These are phyloP conservation scores for Singerocomus rubriflavus DNA, from an alignment of 1,284 basidiomycete genomes.

Conservation along the genomic window DNA sequence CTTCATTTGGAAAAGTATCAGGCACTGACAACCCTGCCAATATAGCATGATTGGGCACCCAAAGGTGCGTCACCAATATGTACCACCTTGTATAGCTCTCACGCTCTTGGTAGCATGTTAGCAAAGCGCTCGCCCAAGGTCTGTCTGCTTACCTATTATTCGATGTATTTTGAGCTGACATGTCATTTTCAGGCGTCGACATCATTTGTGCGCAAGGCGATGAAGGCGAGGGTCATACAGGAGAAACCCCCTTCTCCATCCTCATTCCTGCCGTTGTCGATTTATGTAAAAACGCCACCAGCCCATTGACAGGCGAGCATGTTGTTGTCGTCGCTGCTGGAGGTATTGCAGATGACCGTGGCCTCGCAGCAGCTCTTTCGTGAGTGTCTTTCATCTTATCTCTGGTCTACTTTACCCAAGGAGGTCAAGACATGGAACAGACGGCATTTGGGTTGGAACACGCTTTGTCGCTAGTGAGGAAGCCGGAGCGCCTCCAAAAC, in stretches of 20 bases:
- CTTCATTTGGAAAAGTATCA: not conserved
- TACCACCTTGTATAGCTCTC: not conserved
- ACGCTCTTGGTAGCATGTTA: slow-evolving; percentile 55
- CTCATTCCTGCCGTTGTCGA: slow-evolving; percentile 80
- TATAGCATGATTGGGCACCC: slow-evolving; percentile 84
- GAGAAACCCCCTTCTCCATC: slow-evolving; percentile 73
- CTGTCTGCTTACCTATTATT: not conserved
- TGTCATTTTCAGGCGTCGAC: slow-evolving; percentile 59
- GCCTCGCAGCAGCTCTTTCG: slow-evolving; percentile 76
- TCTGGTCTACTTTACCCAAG: slow-evolving; percentile 1
- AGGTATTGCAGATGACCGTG: slow-evolving; percentile 80
- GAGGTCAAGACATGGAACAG: slow-evolving; percentile 60
- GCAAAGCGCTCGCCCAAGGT: slow-evolving; percentile 75
- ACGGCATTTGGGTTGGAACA: slow-evolving; percentile 88
- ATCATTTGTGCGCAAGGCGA: slow-evolving; percentile 84
- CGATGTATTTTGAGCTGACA: not conserved
- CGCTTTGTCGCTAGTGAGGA: slow-evolving; percentile 85
- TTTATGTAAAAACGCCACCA: slow-evolving; percentile 58
- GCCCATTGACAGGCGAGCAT: slow-evolving; percentile 74
- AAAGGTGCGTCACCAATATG: slow-evolving; percentile 48
- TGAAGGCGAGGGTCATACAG: slow-evolving; percentile 77
- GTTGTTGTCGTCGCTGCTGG: slow-evolving; percentile 81
- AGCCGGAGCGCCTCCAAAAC: slow-evolving; percentile 76
- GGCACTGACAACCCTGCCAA: slow-evolving; percentile 8
- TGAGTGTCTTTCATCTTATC: slow-evolving; percentile 35